Percentiles rank a stretch among this genome's conserved stretches.
phyloP scores from a whole-genome alignment of 1,139 yeast genomes.

The Yamadazyma conglobata region DNA sequence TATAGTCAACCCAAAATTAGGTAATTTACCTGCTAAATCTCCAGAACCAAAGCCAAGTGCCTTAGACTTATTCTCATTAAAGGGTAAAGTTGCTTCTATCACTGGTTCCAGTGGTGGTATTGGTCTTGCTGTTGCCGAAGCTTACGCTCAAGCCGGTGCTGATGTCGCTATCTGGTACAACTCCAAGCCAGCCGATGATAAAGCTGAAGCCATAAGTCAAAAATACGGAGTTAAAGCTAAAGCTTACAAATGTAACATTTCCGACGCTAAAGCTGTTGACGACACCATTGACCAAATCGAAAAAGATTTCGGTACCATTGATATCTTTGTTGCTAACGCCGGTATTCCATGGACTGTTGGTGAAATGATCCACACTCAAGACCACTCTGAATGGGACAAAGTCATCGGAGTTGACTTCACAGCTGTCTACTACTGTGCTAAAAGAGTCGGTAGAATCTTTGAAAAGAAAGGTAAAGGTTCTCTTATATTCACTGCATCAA shows the following conservation, averaged over 20 bases:
- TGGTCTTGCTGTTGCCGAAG: conserved; percentile 48
- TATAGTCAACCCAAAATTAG: conserved; percentile 24
- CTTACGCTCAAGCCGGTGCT: conserved; percentile 28
- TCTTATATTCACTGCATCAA: conserved; percentile 73
- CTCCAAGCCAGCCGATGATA: conserved; percentile 52
- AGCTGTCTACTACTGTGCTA: conserved; percentile 76
- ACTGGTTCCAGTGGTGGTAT: conserved; percentile 89
- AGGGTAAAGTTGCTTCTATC: conserved; percentile 84
- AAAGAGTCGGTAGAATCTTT: conserved; percentile 67
- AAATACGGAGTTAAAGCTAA: conserved; percentile 63
- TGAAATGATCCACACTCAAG: conserved; percentile 54
- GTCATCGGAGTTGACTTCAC: conserved; percentile 69
- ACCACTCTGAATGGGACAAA: conserved; percentile 55
- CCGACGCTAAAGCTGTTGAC: conserved; percentile 58
- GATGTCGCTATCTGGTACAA: conserved; percentile 55
- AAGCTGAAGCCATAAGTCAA: conserved; percentile 54
- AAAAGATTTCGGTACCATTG: conserved; percentile 72
- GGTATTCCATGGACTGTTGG: conserved; percentile 88
- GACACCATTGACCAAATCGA: conserved; percentile 54
- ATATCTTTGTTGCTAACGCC: conserved; percentile 86
- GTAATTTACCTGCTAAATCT: conserved; percentile 26
- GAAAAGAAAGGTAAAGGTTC: conserved; percentile 69
- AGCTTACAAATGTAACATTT: conserved; percentile 72
- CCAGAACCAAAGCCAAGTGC: conserved; percentile 30
- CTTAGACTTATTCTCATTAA: conserved; percentile 57